Conservation (phyloP, 2,329 filamentous ascomycete species). For the Hypoxylon sp. region DNA sequence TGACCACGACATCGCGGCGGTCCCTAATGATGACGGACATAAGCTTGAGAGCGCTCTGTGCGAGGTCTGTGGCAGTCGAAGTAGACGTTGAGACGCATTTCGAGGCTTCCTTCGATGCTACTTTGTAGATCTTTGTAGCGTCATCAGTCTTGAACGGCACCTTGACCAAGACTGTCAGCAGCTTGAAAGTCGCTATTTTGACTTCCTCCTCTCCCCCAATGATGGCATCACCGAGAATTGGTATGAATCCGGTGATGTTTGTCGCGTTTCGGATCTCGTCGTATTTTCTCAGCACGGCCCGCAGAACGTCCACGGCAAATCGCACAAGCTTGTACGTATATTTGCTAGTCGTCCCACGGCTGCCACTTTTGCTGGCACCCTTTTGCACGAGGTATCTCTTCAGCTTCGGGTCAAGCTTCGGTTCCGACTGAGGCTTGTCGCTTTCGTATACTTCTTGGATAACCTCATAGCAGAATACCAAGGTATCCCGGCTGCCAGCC, state of each 20-base stretch:
- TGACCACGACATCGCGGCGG: constrained; percentile 75
- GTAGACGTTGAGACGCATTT: constrained; percentile 79
- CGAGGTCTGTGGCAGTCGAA: constrained; percentile 81
- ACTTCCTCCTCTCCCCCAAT: constrained; percentile 90
- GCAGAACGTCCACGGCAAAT: constrained; percentile 87
- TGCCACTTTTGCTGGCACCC: constrained; percentile 76
- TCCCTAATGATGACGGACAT: constrained; percentile 86
- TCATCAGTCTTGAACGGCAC: constrained; percentile 79
- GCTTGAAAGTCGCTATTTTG: constrained; percentile 83
- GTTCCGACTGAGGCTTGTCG: constrained; percentile 58
- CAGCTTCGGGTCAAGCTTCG: constrained; percentile 67
- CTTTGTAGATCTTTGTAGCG: constrained; percentile 68
- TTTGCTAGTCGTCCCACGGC: constrained; percentile 75
- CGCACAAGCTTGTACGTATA: constrained; percentile 87
- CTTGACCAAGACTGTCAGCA: constrained; percentile 86
- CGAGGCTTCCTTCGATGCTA: constrained; percentile 86
- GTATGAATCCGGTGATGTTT: constrained; percentile 86
- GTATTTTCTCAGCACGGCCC: constrained; percentile 86
- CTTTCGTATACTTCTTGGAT: constrained; percentile 84
- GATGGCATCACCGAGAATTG: constrained; percentile 86
- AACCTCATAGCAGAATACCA: constrained; percentile 96
- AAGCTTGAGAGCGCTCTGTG: constrained; percentile 89
- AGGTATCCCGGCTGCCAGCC: constrained; percentile 78
- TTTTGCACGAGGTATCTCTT: constrained; percentile 83
- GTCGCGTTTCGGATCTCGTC: constrained; percentile 78